Evolutionary conservation across 495 filamentous ascomycete species (phyloP), one percentile per base, ranked within the genome.

Genomic region (Podospora didyma): DNA sequence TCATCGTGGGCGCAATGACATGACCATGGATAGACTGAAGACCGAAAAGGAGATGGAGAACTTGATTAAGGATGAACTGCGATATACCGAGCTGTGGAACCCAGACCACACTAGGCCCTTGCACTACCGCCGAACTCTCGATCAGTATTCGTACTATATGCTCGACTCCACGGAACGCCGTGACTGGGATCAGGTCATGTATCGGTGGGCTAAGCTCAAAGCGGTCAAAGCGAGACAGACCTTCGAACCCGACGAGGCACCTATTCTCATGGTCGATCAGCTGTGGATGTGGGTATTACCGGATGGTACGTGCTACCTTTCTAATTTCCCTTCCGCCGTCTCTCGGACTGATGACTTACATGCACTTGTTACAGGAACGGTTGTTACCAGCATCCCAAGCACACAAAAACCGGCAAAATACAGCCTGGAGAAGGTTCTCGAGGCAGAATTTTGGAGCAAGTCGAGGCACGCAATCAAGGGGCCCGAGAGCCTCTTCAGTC

Each of bases 261-360:
- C 62, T 7, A 58, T 64, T 20, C 22, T 64, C 31, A 64, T 64
- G 62, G 49, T 64, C 9, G 62, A 64, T 46, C 62, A 64, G 47
- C 48, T 64, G 22, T 64, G 62, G 62, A 39, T 61, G 0, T 64
- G 58, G 62, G 55, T 53, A 1, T 31, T 64, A 2, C 58, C 51
- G 5, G 51, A 64, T 16, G 61, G 53, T 55, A 55, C 2, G 20
- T 31, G 3, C 2, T 2, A 2, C 37, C 10, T 47, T 9, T 31
- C 14, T 10, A 0, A 46, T 54, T 2, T 3, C 17, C 2, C 34
- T 37, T 2, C n/a, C n/a, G n/a, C n/a, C n/a, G n/a, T 37, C 34
- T 37, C 16, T 16, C 16, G 34, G 16, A 7, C 16, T 37, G 1
- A 10, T 37, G 34, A 37, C 9, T 37, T 10, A 2, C 34, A 37